These are phyloP conservation scores for Skeletonema menzelii DNA, from an alignment of 108 stramenopile genomes.

Conservation along the genomic window DNA sequence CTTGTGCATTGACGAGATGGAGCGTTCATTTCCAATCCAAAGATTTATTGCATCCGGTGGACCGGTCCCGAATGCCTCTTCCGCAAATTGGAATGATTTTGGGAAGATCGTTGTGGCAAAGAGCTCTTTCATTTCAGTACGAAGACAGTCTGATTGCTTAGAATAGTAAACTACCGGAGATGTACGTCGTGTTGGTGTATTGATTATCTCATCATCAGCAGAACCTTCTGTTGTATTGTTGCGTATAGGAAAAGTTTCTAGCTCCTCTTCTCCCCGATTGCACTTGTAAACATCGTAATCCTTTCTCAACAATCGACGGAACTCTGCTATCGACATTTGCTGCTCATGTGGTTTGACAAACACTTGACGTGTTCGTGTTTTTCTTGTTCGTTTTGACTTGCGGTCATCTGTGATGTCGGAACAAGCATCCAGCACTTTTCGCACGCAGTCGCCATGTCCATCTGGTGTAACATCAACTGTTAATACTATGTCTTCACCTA, in stretches of 20 bases:
- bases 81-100: slow-evolving; percentile 43
- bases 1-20: slow-evolving; percentile 93
- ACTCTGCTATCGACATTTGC: slow-evolving; percentile 66
- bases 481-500: slow-evolving; percentile 25
- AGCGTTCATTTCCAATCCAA: slow-evolving; percentile 93
- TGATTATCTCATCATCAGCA: neutral
- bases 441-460: slow-evolving; percentile 88
- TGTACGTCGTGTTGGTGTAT: neutral
- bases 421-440: slow-evolving; percentile 31
- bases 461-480: slow-evolving; percentile 92
- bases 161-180: slow-evolving; percentile 73
- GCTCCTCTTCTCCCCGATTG: slow-evolving; percentile 12
- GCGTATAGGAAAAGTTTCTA: slow-evolving; percentile 3
- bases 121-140: slow-evolving; percentile 51
- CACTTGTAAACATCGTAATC: slow-evolving; percentile 5
- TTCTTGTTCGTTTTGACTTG: slow-evolving; percentile 8
- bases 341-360: slow-evolving; percentile 86
- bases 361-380: slow-evolving; percentile 16
- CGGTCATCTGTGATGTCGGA: neutral
- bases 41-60: slow-evolving; percentile 93
- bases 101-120: slow-evolving; percentile 53
- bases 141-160: slow-evolving; percentile 81
- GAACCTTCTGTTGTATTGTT: neutral
- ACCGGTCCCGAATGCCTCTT: slow-evolving; percentile 66
- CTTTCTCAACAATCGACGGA: slow-evolving; percentile 47